phyloP scores from a whole-genome alignment of 1,284 basidiomycete genomes.

The Cutaneotrichosporon sp. region DNA sequence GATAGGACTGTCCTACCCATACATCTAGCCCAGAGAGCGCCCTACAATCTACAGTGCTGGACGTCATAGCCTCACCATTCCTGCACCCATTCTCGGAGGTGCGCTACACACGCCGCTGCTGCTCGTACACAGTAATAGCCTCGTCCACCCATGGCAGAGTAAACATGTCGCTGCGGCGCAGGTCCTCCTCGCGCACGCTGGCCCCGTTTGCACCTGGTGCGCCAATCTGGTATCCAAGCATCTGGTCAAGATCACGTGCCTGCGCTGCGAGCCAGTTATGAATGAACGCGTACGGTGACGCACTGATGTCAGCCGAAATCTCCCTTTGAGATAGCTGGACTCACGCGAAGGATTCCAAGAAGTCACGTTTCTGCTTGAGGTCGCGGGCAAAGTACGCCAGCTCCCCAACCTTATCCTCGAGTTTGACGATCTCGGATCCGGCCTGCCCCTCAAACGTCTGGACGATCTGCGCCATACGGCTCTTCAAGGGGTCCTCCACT shows the following conservation, averaged over 20 bases:
- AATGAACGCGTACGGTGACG: constrained; percentile 59
- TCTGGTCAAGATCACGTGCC: constrained; percentile 78
- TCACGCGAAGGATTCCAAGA: constrained; percentile 72
- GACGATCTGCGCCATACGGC: constrained; percentile 67
- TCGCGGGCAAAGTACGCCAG: constrained; percentile 78
- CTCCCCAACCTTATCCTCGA: constrained; percentile 83
- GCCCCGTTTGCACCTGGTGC: constrained; percentile 54
- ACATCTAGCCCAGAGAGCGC: too few species aligned
- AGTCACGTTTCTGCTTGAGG: constrained; percentile 77
- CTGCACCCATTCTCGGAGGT: background rate
- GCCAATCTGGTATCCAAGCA: constrained; percentile 72
- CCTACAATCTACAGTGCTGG: too few species aligned
- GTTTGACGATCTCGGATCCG: constrained; percentile 61
- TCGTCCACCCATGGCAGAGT: constrained; percentile 70
- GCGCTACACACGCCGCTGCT: constrained; percentile 21
- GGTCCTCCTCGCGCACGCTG: constrained; percentile 73
- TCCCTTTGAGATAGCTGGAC: constrained; percentile 9
- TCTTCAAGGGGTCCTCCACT: constrained; percentile 77
- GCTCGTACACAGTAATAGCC: constrained; percentile 47
- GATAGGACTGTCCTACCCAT: too few species aligned
- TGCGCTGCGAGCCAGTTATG: constrained; percentile 87
- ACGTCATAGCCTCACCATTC: background rate
- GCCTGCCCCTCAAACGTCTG: constrained; percentile 64
- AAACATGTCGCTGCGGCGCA: constrained; percentile 84
- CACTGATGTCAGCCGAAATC: constrained; percentile 18